A percentile compares a stretch with the other conserved stretches of the same genome.
Conservation (phyloP, 2,329 filamentous ascomycete genomes). For the Ophiostoma angusticollis region DNA sequence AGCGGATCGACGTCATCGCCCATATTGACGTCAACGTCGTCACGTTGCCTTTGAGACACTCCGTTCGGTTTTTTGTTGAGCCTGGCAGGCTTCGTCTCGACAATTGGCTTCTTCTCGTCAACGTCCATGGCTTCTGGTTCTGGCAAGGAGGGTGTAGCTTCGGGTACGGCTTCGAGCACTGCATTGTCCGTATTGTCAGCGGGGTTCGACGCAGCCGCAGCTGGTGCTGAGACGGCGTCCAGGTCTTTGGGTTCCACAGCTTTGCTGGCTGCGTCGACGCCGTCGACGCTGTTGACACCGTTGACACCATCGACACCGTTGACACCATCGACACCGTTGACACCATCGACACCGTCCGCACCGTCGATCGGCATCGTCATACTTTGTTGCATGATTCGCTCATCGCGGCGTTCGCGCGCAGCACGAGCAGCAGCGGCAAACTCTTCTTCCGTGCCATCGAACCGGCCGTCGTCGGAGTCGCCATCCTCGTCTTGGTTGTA, state of each 20-base stretch:
- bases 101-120: slow-evolving; percentile 23
- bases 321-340: slow-evolving; percentile 7
- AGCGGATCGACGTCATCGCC: slow-evolving; percentile 76
- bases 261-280: slow-evolving; percentile 10
- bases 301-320: slow-evolving; percentile 7
- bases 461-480: slow-evolving; percentile 61
- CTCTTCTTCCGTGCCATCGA: slow-evolving; percentile 76
- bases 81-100: neutral
- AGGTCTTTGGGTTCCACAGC: slow-evolving; percentile 13
- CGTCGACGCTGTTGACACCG: slow-evolving; percentile 11
- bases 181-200: neutral
- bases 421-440: slow-evolving; percentile 73
- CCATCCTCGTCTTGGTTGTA: slow-evolving; percentile 52
- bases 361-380: slow-evolving; percentile 33
- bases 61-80: neutral
- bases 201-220: slow-evolving; percentile 10
- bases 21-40: slow-evolving; percentile 47
- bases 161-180: slow-evolving; percentile 5
- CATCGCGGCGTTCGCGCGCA: slow-evolving; percentile 72
- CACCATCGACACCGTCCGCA: slow-evolving; percentile 1
- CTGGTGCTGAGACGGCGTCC: slow-evolving; percentile 8
- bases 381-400: slow-evolving; percentile 41
- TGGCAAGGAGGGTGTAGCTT: slow-evolving; percentile 9
- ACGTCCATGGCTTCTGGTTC: slow-evolving; percentile 40
- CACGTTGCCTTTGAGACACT: neutral